Base-by-base conservation (phyloP, 495 filamentous ascomycete genomes). In the Pyrenopolyporus hunteri region DNA sequence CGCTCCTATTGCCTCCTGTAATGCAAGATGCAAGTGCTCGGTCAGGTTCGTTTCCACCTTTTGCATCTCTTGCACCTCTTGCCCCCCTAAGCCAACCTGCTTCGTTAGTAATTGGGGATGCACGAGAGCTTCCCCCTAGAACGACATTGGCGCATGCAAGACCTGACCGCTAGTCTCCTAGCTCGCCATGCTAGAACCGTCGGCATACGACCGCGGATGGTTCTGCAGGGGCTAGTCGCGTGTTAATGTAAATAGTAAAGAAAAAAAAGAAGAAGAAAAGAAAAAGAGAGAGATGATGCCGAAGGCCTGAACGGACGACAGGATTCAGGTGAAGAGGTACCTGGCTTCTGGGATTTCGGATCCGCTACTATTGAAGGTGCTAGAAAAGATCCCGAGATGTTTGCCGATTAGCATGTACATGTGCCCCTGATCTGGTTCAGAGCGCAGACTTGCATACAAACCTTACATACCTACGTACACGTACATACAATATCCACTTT, bases 331-430 rank as follows among this genome's bases (percentile, higher is more conserved):
- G 44, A 28, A 20, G 19, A 55, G 44, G 62, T 54, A 46, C 61
- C 46, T 53, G 45, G 16, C 16, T 39, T 4, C 51, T 66, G 57
- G 57, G 53, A 2, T 53, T 23, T 61, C 50, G 57, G 51, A 19
- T 17, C 57, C 50, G 39, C 20, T 56, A 14, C 37, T 26, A 44
- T 40, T 50, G 40, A 57, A 61, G 63, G 63, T 51, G 51, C 52
- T 61, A 60, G 63, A 61, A 66, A 66, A 61, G 63, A 22, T 26
- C 57, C 63, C 63, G 63, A 66, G 39, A 26, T 57, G 63, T 33
- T 57, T 66, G 63, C 63, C 47, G 63, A 49, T 50, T 64, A 33
- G 40, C n/a, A 39, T 33, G 31, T 40, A 51, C 11, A 17, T 26
- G 10, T 44, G 50, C 61, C 61, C 61, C 55, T 54, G 61, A 59